phyloP scores from a whole-genome alignment of 176 grass and related monocot species.

The Phragmites australis region DNA sequence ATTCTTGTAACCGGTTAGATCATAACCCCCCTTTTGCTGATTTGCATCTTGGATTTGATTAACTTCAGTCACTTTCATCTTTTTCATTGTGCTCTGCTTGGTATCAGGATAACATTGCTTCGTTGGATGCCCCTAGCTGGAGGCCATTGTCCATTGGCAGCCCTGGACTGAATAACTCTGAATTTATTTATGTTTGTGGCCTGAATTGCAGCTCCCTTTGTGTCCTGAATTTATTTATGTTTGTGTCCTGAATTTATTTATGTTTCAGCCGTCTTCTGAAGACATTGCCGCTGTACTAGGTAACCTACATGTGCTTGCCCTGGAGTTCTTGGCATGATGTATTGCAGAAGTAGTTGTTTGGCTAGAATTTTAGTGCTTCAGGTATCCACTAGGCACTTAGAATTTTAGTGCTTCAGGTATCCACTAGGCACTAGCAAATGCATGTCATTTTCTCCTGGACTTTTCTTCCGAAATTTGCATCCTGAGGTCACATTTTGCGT shows the following conservation, averaged over 20 bases:
- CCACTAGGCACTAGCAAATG: neutral
- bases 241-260: neutral
- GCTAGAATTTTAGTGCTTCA: constrained; percentile 1
- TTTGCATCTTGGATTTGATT: neutral
- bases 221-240: no score
- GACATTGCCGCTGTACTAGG: constrained; percentile 25
- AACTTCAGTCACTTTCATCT: constrained; percentile 31
- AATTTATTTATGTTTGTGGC: neutral
- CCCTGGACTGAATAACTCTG: neutral
- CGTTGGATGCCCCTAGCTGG: constrained; percentile 19
- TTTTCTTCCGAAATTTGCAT: neutral
- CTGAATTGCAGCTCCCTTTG: no score
- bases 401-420: constrained; percentile 5
- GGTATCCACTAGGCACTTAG: constrained; percentile 10
- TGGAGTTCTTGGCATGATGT: neutral
- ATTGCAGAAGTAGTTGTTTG: neutral
- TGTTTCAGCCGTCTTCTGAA: neutral
- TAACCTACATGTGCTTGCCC: constrained; percentile 21
- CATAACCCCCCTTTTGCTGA: neutral
- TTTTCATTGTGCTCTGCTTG: constrained; percentile 5
- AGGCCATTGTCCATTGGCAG: neutral
- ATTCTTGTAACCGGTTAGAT: neutral
- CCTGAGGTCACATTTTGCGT: neutral
- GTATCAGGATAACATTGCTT: constrained; percentile 14
- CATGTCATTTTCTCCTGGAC: neutral